These are phyloP conservation scores for Herpetomonas tarakana DNA, from an alignment of 208 protist species.

Conservation along the genomic window DNA sequence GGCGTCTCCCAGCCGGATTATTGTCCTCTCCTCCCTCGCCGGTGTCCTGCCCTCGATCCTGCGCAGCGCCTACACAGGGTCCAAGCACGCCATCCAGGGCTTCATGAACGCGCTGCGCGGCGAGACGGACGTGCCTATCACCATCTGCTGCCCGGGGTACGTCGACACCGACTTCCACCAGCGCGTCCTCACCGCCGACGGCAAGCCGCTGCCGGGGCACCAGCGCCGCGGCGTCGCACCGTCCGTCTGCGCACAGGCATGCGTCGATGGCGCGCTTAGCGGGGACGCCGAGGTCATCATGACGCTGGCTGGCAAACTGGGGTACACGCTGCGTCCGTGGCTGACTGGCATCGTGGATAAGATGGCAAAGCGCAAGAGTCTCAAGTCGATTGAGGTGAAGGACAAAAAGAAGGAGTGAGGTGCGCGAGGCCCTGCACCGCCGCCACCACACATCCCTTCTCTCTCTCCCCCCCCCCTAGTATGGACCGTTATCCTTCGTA, in stretches of 20 bases:
- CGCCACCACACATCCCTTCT: too few species aligned
- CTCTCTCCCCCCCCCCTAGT: neutral
- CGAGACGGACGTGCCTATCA: slow-evolving; percentile 68
- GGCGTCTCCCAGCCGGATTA: slow-evolving; percentile 44
- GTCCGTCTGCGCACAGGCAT: slow-evolving; percentile 41
- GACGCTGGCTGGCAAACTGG: slow-evolving; percentile 59
- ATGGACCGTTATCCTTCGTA: too few species aligned
- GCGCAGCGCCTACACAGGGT: slow-evolving; percentile 75
- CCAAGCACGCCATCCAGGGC: slow-evolving; percentile 86
- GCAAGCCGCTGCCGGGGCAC: slow-evolving; percentile 28
- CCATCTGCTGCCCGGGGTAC: slow-evolving; percentile 80
- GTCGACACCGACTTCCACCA: slow-evolving; percentile 85
- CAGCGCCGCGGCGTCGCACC: slow-evolving; percentile 61
- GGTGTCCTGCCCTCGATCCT: slow-evolving; percentile 74
- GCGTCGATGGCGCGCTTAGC: slow-evolving; percentile 48
- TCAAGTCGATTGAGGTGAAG: slow-evolving; percentile 52
- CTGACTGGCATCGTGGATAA: slow-evolving; percentile 61
- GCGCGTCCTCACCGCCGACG: slow-evolving; percentile 36
- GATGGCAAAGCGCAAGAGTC: slow-evolving; percentile 67
- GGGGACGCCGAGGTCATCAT: slow-evolving; percentile 74
- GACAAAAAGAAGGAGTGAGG: slow-evolving; percentile 11
- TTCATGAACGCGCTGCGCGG: slow-evolving; percentile 86
- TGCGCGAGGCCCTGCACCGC: neutral
- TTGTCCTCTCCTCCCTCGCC: slow-evolving; percentile 78
- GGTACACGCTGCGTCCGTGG: slow-evolving; percentile 72